phyloP scores from a whole-genome alignment of 768 basidiomycete genomes.

The Suillus sp. region DNA sequence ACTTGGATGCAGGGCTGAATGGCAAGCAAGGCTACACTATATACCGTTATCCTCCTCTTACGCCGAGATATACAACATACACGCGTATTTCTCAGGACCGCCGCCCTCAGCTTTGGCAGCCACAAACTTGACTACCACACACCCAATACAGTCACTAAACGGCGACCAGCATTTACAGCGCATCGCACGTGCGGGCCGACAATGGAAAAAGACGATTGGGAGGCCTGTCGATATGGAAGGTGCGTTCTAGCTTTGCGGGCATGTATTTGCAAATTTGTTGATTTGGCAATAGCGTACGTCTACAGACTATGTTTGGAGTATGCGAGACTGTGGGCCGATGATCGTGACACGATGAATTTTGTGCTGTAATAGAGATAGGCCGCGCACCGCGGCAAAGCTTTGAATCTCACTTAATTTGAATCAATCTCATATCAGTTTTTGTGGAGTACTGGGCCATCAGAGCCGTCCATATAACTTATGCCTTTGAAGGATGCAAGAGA shows the following conservation, averaged over 20 bases:
- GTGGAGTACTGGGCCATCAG: background rate
- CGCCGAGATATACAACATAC: conserved; percentile 90
- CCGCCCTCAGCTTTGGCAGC: conserved; percentile 57
- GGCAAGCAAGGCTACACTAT: conserved; percentile 76
- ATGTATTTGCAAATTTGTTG: conserved; percentile 6
- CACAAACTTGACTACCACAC: conserved; percentile 50
- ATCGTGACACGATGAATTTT: conserved; percentile 70
- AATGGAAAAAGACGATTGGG: conserved; percentile 87
- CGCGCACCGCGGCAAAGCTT: background rate
- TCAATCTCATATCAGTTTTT: background rate
- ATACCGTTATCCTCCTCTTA: conserved; percentile 90
- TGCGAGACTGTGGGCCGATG: conserved; percentile 81
- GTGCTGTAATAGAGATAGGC: conserved; percentile 14
- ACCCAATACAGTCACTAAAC: conserved; percentile 41
- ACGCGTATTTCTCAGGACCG: conserved; percentile 91
- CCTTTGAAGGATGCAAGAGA: background rate
- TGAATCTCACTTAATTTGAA: conserved; percentile 1
- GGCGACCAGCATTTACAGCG: conserved; percentile 74
- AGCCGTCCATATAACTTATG: conserved; percentile 3
- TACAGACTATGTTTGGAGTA: conserved; percentile 89
- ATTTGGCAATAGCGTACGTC: conserved; percentile 64
- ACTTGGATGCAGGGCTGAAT: conserved; percentile 1
- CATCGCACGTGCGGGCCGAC: conserved; percentile 90
- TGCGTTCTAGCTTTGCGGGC: conserved; percentile 37
- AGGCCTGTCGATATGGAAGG: conserved; percentile 92